Percentiles rank a stretch among this genome's conserved stretches.
Evolutionary conservation across 768 basidiomycete genomes (phyloP).

Genomic region (Boletus coccyginus): DNA sequence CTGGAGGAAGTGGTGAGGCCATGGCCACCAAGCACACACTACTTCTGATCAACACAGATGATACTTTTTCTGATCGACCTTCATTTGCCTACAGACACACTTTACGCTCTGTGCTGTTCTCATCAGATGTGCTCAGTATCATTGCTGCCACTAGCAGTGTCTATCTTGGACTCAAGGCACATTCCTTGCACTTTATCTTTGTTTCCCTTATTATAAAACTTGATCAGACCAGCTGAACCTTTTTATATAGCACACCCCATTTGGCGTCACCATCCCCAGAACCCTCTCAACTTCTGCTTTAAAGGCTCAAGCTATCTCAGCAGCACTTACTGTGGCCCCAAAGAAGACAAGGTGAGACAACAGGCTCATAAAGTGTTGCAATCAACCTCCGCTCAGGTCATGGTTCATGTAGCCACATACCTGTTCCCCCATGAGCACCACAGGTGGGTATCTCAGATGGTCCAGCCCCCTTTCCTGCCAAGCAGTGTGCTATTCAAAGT

Average conservation of each 20-base stretch:
- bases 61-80: constrained; percentile 55
- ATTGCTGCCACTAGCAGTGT: constrained; percentile 62
- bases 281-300: constrained; percentile 45
- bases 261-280: constrained; percentile 53
- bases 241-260: constrained; percentile 19
- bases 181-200: background rate
- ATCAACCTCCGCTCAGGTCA: too few relatives aligned
- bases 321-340: constrained; percentile 60
- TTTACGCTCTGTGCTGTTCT: constrained; percentile 47
- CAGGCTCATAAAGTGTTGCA: too few relatives aligned
- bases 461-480: constrained; percentile 43
- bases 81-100: constrained; percentile 28
- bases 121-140: constrained; percentile 52
- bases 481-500: constrained; percentile 45
- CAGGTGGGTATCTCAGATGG: constrained; percentile 36
- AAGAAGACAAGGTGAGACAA: constrained; percentile 43
- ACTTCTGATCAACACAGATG: constrained; percentile 20
- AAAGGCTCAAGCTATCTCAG: constrained; percentile 36
- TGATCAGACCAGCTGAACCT: constrained; percentile 55
- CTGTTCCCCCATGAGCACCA: background rate
- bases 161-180: constrained; percentile 59
- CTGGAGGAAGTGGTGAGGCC: too few relatives aligned
- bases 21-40: too few relatives aligned
- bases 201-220: background rate
- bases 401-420: too few relatives aligned